Conservation (phyloP, 257 asterid genomes). For the Osmanthus fragrans region DNA sequence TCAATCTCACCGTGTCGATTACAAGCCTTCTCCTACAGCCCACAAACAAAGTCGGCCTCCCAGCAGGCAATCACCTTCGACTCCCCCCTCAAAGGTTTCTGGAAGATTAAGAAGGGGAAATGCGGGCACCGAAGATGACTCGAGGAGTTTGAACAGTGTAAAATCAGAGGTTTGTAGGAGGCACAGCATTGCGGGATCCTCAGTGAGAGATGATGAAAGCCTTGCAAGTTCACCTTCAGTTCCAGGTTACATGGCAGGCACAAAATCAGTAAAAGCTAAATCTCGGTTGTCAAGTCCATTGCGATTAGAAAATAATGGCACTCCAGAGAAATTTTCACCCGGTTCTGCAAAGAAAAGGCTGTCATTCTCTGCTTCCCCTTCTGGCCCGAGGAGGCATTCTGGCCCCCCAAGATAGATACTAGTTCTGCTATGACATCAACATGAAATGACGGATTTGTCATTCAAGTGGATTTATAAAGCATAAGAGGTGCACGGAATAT, state of each 20-base stretch:
- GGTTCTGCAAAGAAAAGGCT: constrained; percentile 50
- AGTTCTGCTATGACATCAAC: constrained; percentile 5
- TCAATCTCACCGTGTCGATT: constrained; percentile 16
- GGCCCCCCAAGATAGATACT: constrained; percentile 34
- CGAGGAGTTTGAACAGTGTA: constrained; percentile 59
- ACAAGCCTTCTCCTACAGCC: constrained; percentile 42
- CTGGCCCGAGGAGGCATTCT: constrained; percentile 43
- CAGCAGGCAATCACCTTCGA: constrained; percentile 64
- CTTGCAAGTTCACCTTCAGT: constrained; percentile 56
- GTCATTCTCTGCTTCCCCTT: constrained; percentile 59
- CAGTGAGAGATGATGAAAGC: constrained; percentile 81
- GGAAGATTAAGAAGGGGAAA: constrained; percentile 40
- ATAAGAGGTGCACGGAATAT: not conserved
- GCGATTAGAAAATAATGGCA: constrained; percentile 38
- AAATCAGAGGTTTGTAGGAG: constrained; percentile 62
- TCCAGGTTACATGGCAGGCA: constrained; percentile 71
- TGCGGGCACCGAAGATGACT: constrained; percentile 53
- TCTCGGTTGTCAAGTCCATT: constrained; percentile 54
- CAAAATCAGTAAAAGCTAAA: constrained; percentile 66
- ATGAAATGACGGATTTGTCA: not conserved
- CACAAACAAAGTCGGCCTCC: constrained; percentile 43
- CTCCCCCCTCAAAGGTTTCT: constrained; percentile 49
- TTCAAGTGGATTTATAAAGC: not conserved
- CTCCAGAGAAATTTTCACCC: constrained; percentile 40
- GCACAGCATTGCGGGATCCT: constrained; percentile 66